phyloP scores from a whole-genome alignment of 169 alveolate species.

The Cryptosporidium sp. region DNA sequence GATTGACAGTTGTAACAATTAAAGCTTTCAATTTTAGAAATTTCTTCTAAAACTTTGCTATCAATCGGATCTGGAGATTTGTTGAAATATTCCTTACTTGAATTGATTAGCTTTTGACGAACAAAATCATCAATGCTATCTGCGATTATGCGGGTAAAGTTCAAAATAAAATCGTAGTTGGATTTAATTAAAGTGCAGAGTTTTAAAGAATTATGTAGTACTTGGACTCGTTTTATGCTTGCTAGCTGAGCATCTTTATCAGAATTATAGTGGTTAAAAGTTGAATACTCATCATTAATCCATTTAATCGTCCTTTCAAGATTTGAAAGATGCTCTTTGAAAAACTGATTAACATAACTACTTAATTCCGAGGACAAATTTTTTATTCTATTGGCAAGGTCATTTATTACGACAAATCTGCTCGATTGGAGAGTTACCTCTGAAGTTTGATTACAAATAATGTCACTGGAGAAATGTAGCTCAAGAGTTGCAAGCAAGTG shows the following conservation, averaged over 20 bases:
- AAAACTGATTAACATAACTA: neutral
- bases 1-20: slow-evolving; percentile 9
- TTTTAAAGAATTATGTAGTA: slow-evolving; percentile 15
- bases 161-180: neutral
- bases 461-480: slow-evolving; percentile 20
- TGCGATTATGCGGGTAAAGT: neutral
- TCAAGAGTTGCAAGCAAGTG: slow-evolving; percentile 8
- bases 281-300: slow-evolving; percentile 65
- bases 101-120: neutral
- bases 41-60: neutral
- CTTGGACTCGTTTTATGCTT: slow-evolving; percentile 36
- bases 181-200: slow-evolving; percentile 19
- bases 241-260: neutral
- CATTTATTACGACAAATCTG: slow-evolving; percentile 11
- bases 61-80: neutral
- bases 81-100: neutral
- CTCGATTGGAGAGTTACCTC: slow-evolving; percentile 38
- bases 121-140: slow-evolving; percentile 20
- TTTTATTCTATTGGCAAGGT: slow-evolving; percentile 8
- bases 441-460: slow-evolving; percentile 21
- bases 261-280: slow-evolving; percentile 21
- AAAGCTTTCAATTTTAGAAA: neutral
- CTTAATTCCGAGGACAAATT: slow-evolving; percentile 18
- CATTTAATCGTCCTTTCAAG: slow-evolving; percentile 43
- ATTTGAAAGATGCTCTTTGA: slow-evolving; percentile 12